Evolutionary conservation across 495 filamentous ascomycete genomes (phyloP), one percentile per base, ranked within the genome.

Genomic region (Penicillium coprophilum): DNA sequence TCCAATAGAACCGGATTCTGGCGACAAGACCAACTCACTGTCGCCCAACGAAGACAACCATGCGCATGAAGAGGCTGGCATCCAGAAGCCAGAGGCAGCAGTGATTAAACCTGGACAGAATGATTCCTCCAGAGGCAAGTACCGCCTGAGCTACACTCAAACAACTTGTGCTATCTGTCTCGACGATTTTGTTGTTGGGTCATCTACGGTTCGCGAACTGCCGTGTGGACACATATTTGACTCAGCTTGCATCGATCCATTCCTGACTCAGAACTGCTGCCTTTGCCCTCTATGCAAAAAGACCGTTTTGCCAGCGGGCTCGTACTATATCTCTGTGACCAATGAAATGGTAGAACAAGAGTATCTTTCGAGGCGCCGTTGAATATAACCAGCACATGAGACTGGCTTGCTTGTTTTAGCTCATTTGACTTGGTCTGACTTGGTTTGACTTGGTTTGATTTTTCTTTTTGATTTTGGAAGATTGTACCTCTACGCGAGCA

Each of bases 181-280:
- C 2, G 90, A 94, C 19, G 82, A 90, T 55, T 97, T 88, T 66
- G 78, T 84, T 23, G 81, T 85, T 17, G 78, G 80, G 9, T 64
- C 67, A 15, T 87, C 91, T 0, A 80, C 80, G 21, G 89, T 96
- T 56, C 87, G 91, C 36, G 89, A 95, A 68, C 77, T 97, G 4
- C 86, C 89, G 0, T 97, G 93, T 60, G 82, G 87, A 0, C 93
- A 97, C 66, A 92, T 96, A 53, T 97, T 91, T 72, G 91, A 97
- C 53, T 85, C 90, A 3, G 85, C 85, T 40, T 97, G 93, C 68
- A 90, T 97, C 60, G 91, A 97, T 65, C 75, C 81, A 11, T 92
- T 91, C 59, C 75, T 97, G 40, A 73, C 76, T 46, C 73, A 82
- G 38, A 83, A 81, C 62, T 91, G 86, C 66, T 89, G 86, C 39